phyloP scores from a whole-genome alignment of 2,329 filamentous ascomycete species.

The Calonectria hawksworthii region DNA sequence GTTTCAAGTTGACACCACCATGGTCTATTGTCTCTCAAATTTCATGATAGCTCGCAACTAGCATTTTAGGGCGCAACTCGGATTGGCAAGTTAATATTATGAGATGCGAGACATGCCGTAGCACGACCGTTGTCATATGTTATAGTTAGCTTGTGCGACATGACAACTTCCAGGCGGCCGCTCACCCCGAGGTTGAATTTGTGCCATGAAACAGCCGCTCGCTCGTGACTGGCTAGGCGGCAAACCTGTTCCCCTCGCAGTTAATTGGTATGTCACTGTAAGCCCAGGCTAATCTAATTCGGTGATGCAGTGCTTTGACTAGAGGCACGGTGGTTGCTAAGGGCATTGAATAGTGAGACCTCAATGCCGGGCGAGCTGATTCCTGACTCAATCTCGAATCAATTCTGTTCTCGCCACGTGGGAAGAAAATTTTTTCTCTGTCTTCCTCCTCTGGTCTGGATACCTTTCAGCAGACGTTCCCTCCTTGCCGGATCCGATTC shows the following conservation, averaged over 20 bases:
- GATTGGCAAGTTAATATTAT: conserved; percentile 7
- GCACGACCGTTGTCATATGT: conserved; percentile 10
- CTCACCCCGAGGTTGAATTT: background rate
- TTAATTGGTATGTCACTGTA: background rate
- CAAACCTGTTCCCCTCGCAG: background rate
- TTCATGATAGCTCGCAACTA: conserved; percentile 18
- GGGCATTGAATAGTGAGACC: background rate
- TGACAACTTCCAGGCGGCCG: background rate
- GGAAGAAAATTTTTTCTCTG: background rate
- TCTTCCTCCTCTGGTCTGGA: background rate
- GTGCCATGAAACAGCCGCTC: background rate
- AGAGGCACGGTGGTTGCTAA: background rate
- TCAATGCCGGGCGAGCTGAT: background rate
- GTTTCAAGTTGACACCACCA: conserved; percentile 31
- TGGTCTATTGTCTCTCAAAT: conserved; percentile 36
- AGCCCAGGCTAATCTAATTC: background rate
- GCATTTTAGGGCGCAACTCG: background rate
- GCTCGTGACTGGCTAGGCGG: background rate
- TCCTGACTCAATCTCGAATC: conserved; percentile 11
- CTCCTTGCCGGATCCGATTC: background rate
- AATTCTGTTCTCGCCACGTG: background rate
- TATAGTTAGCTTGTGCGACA: background rate
- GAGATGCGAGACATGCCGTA: conserved; percentile 29
- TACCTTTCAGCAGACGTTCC: background rate
- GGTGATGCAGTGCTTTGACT: background rate